phyloP scores from a whole-genome alignment of 2,329 filamentous ascomycete species.

The Ophiostoma montium region DNA sequence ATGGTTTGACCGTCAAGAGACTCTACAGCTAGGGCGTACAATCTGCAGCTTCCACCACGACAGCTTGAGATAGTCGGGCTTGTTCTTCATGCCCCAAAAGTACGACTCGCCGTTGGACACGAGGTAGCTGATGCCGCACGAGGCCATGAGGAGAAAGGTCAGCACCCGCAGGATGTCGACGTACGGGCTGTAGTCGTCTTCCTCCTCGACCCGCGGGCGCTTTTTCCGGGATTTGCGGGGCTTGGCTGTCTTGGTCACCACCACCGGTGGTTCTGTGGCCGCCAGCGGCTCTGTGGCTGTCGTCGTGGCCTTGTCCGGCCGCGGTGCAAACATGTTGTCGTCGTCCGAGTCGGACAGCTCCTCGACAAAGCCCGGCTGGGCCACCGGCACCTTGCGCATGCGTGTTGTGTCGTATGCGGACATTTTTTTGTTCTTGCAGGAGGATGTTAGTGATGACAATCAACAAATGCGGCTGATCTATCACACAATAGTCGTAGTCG shows the following conservation, averaged over 20 bases:
- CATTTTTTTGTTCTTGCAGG: neutral
- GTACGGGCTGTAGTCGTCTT: constrained; percentile 41
- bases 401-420: neutral
- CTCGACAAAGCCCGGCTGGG: neutral
- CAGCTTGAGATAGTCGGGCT: constrained; percentile 45
- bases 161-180: constrained; percentile 58
- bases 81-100: constrained; percentile 50
- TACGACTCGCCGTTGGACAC: constrained; percentile 56
- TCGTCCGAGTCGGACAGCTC: constrained; percentile 1
- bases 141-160: constrained; percentile 50
- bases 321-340: neutral
- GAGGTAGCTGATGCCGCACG: constrained; percentile 60
- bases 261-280: neutral
- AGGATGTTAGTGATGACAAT: neutral
- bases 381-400: neutral
- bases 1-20: no score
- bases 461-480: no score
- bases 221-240: constrained; percentile 6
- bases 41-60: constrained; percentile 45
- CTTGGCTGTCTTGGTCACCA: neutral
- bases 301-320: neutral
- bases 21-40: constrained; percentile 41
- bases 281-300: neutral
- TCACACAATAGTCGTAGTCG: no score
- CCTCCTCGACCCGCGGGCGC: constrained; percentile 35